Conservation (phyloP, 768 basidiomycete species). For the Botryobasidium botryosum region DNA sequence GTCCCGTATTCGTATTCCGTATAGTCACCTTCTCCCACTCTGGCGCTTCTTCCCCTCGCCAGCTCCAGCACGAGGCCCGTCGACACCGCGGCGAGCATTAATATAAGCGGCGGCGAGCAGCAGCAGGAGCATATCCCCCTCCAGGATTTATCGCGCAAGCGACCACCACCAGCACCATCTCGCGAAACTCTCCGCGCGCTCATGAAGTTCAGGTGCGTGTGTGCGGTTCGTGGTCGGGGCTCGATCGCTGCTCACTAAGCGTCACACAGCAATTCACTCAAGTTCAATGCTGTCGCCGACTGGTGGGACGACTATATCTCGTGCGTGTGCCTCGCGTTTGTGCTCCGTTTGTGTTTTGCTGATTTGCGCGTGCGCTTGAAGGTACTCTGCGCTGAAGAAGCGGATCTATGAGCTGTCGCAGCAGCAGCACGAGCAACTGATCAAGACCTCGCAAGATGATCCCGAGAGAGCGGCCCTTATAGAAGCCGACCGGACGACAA, state of each 20-base stretch:
- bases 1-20: no score
- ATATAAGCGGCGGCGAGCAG: no score
- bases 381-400: slow-evolving; percentile 77
- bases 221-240: not conserved
- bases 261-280: slow-evolving; percentile 35
- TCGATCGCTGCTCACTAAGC: not conserved
- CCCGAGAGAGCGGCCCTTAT: no score
- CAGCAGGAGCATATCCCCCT: no score
- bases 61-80: no score
- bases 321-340: slow-evolving; percentile 27
- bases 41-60: no score
- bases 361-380: slow-evolving; percentile 18
- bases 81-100: no score
- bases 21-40: no score
- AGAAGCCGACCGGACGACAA: not conserved
- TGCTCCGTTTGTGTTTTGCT: slow-evolving; percentile 3
- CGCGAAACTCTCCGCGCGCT: not conserved
- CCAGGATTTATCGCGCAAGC: not conserved
- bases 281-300: slow-evolving; percentile 81
- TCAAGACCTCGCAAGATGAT: no score
- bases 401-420: slow-evolving; percentile 71
- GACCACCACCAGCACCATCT: no score
- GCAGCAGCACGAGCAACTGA: no score
- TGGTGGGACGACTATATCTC: slow-evolving; percentile 90
- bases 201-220: slow-evolving; percentile 11